Percentiles rank a stretch among this genome's conserved stretches.
phyloP scores from a whole-genome alignment of 805 yeast species.

The Lipomyces japonicus region DNA sequence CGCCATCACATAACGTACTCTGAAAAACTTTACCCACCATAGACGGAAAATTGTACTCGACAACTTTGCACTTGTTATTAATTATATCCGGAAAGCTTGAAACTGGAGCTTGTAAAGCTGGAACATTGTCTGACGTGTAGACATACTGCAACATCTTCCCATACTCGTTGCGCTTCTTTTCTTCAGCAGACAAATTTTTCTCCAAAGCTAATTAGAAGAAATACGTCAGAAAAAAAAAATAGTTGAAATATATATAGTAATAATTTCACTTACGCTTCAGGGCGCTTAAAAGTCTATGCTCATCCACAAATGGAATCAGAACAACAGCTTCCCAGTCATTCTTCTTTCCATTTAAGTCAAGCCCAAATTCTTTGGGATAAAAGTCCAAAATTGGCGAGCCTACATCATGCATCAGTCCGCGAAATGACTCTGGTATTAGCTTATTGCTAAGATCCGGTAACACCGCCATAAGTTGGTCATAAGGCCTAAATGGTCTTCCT shows the following conservation, averaged over 20 bases:
- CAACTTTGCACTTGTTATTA: constrained; percentile 73
- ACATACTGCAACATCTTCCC: constrained; percentile 67
- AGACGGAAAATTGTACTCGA: constrained; percentile 50
- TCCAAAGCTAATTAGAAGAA: constrained; percentile 44
- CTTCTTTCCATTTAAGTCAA: constrained; percentile 91
- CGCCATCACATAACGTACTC: constrained; percentile 61
- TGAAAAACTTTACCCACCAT: constrained; percentile 39
- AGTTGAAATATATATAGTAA: background rate
- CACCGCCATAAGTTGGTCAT: constrained; percentile 96
- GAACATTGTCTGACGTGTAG: constrained; percentile 71
- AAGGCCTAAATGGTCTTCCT: constrained; percentile 83
- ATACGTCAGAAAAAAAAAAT: background rate
- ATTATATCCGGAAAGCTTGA: constrained; percentile 76
- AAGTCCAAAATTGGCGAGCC: constrained; percentile 84
- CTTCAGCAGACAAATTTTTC: constrained; percentile 60
- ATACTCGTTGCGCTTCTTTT: constrained; percentile 65
- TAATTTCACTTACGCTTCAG: constrained; percentile 44
- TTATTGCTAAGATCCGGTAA: constrained; percentile 85
- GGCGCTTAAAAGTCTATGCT: constrained; percentile 64
- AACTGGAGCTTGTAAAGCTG: constrained; percentile 67
- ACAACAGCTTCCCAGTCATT: constrained; percentile 99
- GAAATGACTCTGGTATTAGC: constrained; percentile 71
- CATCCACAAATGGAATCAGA: constrained; percentile 85
- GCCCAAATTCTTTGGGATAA: constrained; percentile 81
- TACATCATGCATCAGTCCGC: constrained; percentile 70